These are phyloP conservation scores for Emydomyces testavorans DNA, from an alignment of 2,329 filamentous ascomycete species.

Conservation along the genomic window DNA sequence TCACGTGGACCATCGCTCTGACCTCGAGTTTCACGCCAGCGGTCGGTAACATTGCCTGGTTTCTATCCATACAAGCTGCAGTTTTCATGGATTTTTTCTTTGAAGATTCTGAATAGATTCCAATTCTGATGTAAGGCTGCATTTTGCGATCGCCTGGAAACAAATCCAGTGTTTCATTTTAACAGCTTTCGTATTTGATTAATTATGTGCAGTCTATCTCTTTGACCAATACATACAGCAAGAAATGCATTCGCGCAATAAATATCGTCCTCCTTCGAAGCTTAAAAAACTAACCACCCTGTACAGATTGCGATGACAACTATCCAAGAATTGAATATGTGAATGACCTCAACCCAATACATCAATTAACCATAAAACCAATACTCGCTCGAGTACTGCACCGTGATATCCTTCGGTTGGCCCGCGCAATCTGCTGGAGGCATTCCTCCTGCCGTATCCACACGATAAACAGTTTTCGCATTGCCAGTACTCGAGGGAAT, in stretches of 20 bases:
- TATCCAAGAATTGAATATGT: not conserved
- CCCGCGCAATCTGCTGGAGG: slow-evolving; percentile 62
- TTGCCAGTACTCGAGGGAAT: slow-evolving; percentile 47
- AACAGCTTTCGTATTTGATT: too few species aligned
- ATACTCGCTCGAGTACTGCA: slow-evolving; percentile 76
- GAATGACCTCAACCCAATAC: not conserved
- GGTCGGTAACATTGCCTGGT: not conserved
- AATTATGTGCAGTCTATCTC: not conserved
- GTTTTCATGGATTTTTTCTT: too few species aligned
- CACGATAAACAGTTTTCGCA: slow-evolving; percentile 66
- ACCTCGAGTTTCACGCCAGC: not conserved
- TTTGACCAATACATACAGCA: not conserved
- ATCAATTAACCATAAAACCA: slow-evolving; percentile 43
- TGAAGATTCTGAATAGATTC: too few species aligned
- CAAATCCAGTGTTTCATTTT: too few species aligned
- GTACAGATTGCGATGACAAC: not conserved
- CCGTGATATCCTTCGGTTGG: slow-evolving; percentile 51
- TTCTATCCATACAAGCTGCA: not conserved
- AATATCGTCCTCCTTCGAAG: too few species aligned
- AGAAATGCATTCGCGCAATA: not conserved
- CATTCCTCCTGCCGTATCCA: slow-evolving; percentile 72
- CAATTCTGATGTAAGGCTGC: too few species aligned
- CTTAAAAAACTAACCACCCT: not conserved
- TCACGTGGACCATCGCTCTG: slow-evolving; percentile 3
- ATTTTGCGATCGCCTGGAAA: too few species aligned